Conservation (phyloP, 176 grass and related monocot genomes). For the Bonia amplexicaulis region DNA sequence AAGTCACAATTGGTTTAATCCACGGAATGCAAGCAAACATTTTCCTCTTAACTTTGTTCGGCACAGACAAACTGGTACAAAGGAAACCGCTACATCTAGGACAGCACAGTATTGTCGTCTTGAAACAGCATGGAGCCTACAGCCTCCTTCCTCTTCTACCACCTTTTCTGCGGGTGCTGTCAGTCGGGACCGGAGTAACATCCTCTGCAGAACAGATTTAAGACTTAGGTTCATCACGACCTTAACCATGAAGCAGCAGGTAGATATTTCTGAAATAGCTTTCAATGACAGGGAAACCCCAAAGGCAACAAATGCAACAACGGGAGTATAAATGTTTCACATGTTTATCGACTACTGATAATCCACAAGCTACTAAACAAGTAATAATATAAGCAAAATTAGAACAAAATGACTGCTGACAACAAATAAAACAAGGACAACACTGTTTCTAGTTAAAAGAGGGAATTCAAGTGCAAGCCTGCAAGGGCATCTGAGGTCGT, state of each 20-base stretch:
- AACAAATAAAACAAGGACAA: neutral
- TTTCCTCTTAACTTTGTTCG: neutral
- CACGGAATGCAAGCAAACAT: neutral
- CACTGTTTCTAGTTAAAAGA: neutral
- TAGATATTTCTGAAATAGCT: neutral
- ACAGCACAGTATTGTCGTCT: neutral
- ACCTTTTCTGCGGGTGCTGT: conserved; percentile 60
- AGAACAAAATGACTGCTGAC: neutral
- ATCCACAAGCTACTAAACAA: neutral
- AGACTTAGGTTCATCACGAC: neutral
- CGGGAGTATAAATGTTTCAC: too few species aligned
- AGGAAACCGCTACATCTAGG: neutral
- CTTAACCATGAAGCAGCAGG: neutral
- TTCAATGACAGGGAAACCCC: neutral
- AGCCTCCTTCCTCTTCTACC: conserved; percentile 57
- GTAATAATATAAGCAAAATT: neutral
- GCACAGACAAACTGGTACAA: neutral
- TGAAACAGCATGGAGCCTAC: conserved; percentile 1
- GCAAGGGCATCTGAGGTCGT: neutral
- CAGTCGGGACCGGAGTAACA: conserved; percentile 51
- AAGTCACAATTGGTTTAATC: neutral
- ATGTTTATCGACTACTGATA: neutral
- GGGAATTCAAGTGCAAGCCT: neutral
- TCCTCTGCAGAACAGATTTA: conserved; percentile 32
- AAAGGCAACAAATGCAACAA: neutral